Base-by-base conservation (phyloP, 2,329 filamentous ascomycete genomes). In the Canariomyces notabilis region DNA sequence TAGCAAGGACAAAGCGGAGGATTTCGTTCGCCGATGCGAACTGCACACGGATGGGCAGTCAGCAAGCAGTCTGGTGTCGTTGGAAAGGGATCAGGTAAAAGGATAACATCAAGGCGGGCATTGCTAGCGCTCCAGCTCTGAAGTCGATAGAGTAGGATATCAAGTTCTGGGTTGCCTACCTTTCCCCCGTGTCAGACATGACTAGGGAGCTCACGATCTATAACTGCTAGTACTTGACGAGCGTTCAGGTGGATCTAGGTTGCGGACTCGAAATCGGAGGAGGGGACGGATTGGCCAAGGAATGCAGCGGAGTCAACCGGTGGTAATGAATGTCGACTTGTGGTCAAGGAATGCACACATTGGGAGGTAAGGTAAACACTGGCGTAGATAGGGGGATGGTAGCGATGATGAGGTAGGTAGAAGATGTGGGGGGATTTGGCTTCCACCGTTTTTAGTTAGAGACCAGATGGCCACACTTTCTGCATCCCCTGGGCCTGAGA, bases 21-120 rank as follows among this genome's bases (percentile, higher is more conserved):
- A 79, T 61, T 74, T 81, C 46, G 77, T 76, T 51, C 73, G 75
- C 65, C 73, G 76, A 59, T 78, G 76, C 21, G 51, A 50, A 41
- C 57, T 59, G 43, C 4, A 15, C 3, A n/a, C 6, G 26, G 15
- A 21, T 32, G 7, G 12, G 8, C 14, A 12, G 38, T 46, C 26
- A 45, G 43, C 19, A 23, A 29, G 14, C 14, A 9, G 26, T 3
- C 26, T 29, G 9, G 14, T 12, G 26, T 11, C 14, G 6, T 29
- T 29, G 26, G 26, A 29, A 29, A 4, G 4, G 26, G 7, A 29
- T 12, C 19, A 32, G 34, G n/a, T n/a, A n/a, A n/a, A n/a, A n/a
- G n/a, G n/a, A n/a, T n/a, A n/a, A n/a, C n/a, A n/a, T n/a, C n/a
- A n/a, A n/a, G n/a, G n/a, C n/a, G n/a, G n/a, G n/a, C n/a, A n/a